Evolutionary conservation across 2,329 filamentous ascomycete species (phyloP).

Genomic region (Neopestalotiopsis sp.): DNA sequence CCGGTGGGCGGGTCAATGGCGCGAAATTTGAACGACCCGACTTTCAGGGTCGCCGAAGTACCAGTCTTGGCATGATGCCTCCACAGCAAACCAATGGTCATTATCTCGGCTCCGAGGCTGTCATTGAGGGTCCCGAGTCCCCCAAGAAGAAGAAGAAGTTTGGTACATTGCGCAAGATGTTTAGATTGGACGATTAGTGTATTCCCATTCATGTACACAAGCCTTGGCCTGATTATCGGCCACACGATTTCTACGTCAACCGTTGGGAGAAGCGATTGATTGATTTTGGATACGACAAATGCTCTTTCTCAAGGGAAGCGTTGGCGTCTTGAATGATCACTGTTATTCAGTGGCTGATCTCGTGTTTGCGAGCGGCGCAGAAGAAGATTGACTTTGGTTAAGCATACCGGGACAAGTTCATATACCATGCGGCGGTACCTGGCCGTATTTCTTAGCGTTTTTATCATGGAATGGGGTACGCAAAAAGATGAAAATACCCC

Average conservation of each 20-base stretch:
- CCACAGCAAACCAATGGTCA: slow-evolving; percentile 45
- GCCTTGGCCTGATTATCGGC: not conserved
- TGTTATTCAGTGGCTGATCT: too few relatives aligned
- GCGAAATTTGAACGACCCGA: slow-evolving; percentile 21
- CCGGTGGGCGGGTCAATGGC: slow-evolving; percentile 36
- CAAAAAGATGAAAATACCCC: not conserved
- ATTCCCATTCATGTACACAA: not conserved
- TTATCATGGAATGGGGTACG: not conserved
- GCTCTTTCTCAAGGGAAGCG: not conserved
- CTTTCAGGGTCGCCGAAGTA: slow-evolving; percentile 30
- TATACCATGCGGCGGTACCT: not conserved
- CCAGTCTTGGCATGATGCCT: slow-evolving; percentile 37
- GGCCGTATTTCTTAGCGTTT: not conserved
- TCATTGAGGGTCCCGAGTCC: slow-evolving; percentile 23
- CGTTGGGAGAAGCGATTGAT: not conserved
- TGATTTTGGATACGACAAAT: not conserved
- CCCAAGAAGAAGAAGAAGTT: slow-evolving; percentile 69
- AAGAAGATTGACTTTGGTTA: not conserved
- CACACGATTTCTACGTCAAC: not conserved
- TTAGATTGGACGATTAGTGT: slow-evolving; percentile 55
- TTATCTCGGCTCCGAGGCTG: slow-evolving; percentile 29
- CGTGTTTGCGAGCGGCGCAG: not conserved
- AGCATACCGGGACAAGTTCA: not conserved
- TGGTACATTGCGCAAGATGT: slow-evolving; percentile 67
- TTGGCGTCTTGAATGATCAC: too few relatives aligned